Evolutionary conservation across 2,329 filamentous ascomycete species (phyloP).

Genomic region (Trichoderma breve): DNA sequence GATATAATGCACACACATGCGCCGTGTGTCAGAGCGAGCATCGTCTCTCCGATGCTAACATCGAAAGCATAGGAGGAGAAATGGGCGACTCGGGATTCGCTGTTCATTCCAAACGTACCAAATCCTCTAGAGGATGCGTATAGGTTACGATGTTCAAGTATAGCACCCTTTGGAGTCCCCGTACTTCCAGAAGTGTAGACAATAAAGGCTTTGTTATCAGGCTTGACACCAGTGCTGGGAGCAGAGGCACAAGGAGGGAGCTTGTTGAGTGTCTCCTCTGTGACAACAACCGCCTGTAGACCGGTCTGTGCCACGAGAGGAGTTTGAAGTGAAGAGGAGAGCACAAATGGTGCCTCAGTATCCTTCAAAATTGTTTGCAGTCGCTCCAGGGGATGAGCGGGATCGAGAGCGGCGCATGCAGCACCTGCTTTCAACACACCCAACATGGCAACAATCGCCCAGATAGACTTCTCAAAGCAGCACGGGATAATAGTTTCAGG

Average conservation of each 20-base stretch:
- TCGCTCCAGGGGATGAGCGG: background rate
- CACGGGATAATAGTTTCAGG: background rate
- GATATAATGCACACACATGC: constrained; percentile 25
- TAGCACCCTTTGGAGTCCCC: constrained; percentile 48
- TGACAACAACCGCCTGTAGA: background rate
- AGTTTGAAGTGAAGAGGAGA: background rate
- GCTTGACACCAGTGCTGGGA: background rate
- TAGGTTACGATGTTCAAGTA: constrained; percentile 26
- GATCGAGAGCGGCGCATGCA: background rate
- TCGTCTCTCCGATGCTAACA: constrained; percentile 16
- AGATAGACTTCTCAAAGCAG: background rate
- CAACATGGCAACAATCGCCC: background rate
- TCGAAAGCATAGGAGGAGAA: constrained; percentile 27
- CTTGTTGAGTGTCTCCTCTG: background rate
- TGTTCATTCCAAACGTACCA: background rate
- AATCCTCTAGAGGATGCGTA: background rate
- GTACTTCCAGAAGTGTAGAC: constrained; percentile 54
- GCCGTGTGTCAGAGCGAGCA: constrained; percentile 20
- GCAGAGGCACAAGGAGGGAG: background rate
- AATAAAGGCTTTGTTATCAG: constrained; percentile 28
- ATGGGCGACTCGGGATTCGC: constrained; percentile 17
- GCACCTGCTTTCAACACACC: background rate
- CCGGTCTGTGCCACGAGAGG: background rate
- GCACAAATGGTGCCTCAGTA: background rate
- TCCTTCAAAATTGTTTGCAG: background rate